A percentile compares a stretch with the other conserved stretches of the same genome.
phyloP scores from a whole-genome alignment of 2,329 filamentous ascomycete genomes.

The Pseudocercospora macadamiae region DNA sequence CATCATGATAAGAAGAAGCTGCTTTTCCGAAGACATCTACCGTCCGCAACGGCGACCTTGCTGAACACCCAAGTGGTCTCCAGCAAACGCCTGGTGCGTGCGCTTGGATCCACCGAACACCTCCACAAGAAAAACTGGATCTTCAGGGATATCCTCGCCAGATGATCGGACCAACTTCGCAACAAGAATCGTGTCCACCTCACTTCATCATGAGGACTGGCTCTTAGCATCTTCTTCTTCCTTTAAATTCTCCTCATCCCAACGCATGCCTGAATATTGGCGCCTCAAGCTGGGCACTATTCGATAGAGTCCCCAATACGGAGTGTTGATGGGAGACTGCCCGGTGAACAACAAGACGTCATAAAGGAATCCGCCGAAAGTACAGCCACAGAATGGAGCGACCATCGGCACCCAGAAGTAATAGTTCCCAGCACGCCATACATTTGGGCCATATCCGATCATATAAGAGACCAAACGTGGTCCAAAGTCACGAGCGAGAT shows the following conservation, averaged over 20 bases:
- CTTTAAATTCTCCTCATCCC: constrained; percentile 29
- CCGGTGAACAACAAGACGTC: constrained; percentile 71
- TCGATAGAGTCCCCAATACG: constrained; percentile 64
- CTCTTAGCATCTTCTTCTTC: constrained; percentile 13
- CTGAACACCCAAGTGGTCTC: too few species aligned
- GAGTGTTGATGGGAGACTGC: constrained; percentile 70
- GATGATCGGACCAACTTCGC: constrained; percentile 13
- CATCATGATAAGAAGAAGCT: too few species aligned
- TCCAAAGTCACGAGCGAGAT: constrained; percentile 72
- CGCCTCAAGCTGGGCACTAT: constrained; percentile 34
- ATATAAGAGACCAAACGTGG: constrained; percentile 68
- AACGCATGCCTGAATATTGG: constrained; percentile 31
- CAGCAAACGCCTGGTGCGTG: not conserved
- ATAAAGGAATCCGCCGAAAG: constrained; percentile 68
- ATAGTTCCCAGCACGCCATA: constrained; percentile 69
- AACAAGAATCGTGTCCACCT: not conserved
- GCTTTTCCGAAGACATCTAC: too few species aligned
- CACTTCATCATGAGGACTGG: constrained; percentile 13
- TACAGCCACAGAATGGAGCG: constrained; percentile 66
- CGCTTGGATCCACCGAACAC: not conserved
- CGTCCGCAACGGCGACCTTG: too few species aligned
- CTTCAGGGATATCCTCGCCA: constrained; percentile 10
- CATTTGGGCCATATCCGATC: constrained; percentile 68
- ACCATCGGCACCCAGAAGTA: constrained; percentile 81
- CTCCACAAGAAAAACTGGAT: constrained; percentile 5